Evolutionary conservation across 495 filamentous ascomycete species (phyloP), one percentile per base, ranked within the genome.

Genomic region (Daldinia caldariorum): DNA sequence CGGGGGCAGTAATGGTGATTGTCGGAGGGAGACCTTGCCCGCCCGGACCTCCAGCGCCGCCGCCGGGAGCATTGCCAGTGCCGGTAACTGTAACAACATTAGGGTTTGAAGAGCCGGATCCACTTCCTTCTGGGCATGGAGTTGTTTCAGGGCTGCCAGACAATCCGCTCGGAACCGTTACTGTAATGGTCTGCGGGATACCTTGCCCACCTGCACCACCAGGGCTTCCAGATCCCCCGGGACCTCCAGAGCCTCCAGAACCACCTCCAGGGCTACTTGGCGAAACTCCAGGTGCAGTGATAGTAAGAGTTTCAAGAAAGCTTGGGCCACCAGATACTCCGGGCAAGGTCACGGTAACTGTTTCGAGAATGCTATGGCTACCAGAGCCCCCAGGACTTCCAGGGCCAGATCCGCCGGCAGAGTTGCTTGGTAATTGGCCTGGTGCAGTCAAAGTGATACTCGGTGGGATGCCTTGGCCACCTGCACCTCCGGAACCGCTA

Each of bases 1-100:
- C 71, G 35, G 74, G 71, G 16, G 66, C 63, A 59, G 74, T 74
- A 1, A 76, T n/a, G 29, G 74, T 74, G 20, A 76, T 58, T 12
- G 74, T 76, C 9, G 66, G 53, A 55, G 67, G 66, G n/a, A 61
- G 29, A 41, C 61, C 38, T 26, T 61, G 72, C 14, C 65, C 65
- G 32, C 67, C 54, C 10, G 61, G 14, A 22, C 67, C 71, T 41
- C 53, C 57, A 62, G 57, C 20, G 13, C 61, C 53, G 13, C 57
- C 43, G 26, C 47, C 61, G n/a, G 57, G 61, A 13, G 35, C 38
- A 53, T 39, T 66, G 35, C 53, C 71, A 26, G 56, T 39, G 26
- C 43, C 60, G 14, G 68, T 64, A 32, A 61, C 55, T 31, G 66
- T 69, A 43, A 38, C 35, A 26, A 56, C 58, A 20, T 47, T 55